Conservation (phyloP, 2,329 filamentous ascomycete genomes). For the Cladosporium colombiae region DNA sequence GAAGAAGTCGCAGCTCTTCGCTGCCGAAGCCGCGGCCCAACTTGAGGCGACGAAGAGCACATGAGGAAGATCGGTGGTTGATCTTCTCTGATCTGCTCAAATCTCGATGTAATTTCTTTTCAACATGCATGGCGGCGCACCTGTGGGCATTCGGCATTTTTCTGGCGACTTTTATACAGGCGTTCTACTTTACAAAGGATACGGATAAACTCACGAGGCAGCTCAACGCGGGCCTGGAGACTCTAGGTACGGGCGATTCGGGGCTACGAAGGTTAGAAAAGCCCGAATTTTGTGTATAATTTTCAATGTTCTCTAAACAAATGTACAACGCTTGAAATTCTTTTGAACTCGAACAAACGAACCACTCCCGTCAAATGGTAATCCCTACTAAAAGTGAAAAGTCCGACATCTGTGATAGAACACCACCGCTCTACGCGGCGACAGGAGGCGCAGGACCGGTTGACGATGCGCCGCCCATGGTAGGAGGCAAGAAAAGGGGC, state of each 20-base stretch:
- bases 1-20: conserved; percentile 37
- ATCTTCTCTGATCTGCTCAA: not conserved
- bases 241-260: not conserved
- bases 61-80: not conserved
- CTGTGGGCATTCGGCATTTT: conserved; percentile 5
- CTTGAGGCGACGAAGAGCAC: conserved; percentile 14
- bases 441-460: conserved; percentile 15
- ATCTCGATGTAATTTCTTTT: not conserved
- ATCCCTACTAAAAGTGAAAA: not conserved
- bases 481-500: conserved; percentile 64
- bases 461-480: conserved; percentile 33
- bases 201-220: not conserved
- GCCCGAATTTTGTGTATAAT: conserved; percentile 13
- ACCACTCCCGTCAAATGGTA: not conserved
- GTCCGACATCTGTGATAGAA: not conserved
- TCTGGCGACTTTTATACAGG: not conserved
- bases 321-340: conserved; percentile 17
- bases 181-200: not conserved
- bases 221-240: conserved; percentile 14
- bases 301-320: not conserved
- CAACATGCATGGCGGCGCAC: conserved; percentile 19
- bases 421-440: conserved; percentile 3
- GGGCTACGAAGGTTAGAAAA: not conserved
- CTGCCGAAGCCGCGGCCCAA: conserved; percentile 27
- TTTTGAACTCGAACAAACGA: not conserved